Evolutionary conservation across 1,139 yeast genomes (phyloP).

Genomic region (Suhomyces kunorum): DNA sequence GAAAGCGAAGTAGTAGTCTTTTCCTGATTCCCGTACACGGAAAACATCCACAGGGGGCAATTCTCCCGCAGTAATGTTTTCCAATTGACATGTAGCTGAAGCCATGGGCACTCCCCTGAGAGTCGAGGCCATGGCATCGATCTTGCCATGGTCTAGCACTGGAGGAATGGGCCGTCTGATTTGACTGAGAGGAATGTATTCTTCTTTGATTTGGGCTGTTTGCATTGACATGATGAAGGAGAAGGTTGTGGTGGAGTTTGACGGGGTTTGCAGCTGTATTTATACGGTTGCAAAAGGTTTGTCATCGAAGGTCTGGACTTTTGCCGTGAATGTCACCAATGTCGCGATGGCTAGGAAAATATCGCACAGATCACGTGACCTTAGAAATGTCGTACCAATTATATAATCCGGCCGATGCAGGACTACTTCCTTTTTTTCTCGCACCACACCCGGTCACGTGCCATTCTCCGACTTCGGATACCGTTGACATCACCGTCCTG

Average conservation of each 20-base stretch:
- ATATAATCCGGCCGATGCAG: too few relatives aligned
- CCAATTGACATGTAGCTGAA: conserved; percentile 61
- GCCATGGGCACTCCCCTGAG: conserved; percentile 63
- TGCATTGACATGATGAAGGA: conserved; percentile 37
- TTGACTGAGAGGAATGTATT: conserved; percentile 61
- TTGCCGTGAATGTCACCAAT: conserved; percentile 1
- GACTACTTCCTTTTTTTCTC: too few relatives aligned
- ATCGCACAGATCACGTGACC: not conserved
- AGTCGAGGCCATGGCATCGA: conserved; percentile 78
- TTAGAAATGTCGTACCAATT: not conserved
- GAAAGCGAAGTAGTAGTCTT: conserved; percentile 70
- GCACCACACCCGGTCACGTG: too few relatives aligned
- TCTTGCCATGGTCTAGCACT: conserved; percentile 68
- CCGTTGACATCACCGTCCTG: not conserved
- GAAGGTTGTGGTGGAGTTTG: not conserved
- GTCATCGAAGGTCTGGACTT: conserved; percentile 10
- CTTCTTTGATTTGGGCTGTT: conserved; percentile 43
- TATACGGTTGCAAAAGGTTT: conserved; percentile 9
- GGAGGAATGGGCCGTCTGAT: conserved; percentile 84
- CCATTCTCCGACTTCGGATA: not conserved
- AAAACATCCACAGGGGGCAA: conserved; percentile 78
- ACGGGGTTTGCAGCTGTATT: not conserved
- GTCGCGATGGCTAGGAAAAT: conserved; percentile 1
- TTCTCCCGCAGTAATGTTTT: conserved; percentile 60
- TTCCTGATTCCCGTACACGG: conserved; percentile 61